Percentiles rank a stretch among this genome's conserved stretches.
These are phyloP conservation scores for Rhamnella rubrinervis DNA, from an alignment of 331 rosid species.

Conservation along the genomic window DNA sequence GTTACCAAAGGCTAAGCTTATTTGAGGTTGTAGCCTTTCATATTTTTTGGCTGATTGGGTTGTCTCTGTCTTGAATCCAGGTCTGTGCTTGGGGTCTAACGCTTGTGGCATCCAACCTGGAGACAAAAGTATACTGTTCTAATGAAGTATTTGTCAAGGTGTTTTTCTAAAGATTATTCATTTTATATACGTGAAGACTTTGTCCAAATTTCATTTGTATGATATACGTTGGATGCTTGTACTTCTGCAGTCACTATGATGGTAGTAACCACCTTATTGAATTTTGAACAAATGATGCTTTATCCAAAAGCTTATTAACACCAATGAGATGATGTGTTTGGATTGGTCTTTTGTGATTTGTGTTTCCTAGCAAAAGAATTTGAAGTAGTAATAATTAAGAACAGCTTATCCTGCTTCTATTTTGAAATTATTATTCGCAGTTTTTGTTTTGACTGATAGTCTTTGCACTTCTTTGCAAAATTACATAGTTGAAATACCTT, in stretches of 20 bases:
- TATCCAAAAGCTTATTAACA: not conserved
- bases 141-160: constrained; percentile 76
- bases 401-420: not conserved
- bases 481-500: too few species aligned
- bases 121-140: constrained; percentile 50
- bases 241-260: not conserved
- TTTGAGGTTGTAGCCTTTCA: not conserved
- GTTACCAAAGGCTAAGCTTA: not conserved
- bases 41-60: not conserved
- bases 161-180: constrained; percentile 6
- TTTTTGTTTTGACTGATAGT: not conserved
- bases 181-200: too few species aligned
- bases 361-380: not conserved
- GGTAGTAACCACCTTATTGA: not conserved
- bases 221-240: not conserved
- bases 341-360: not conserved
- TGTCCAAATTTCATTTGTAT: not conserved
- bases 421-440: not conserved
- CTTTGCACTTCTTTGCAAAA: too few species aligned
- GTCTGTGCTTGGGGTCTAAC: constrained; percentile 75
- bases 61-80: constrained; percentile 32
- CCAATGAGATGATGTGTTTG: not conserved
- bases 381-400: not conserved
- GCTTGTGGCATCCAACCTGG: constrained; percentile 46
- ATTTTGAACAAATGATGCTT: not conserved